A percentile compares a stretch with the other conserved stretches of the same genome.
Conservation (phyloP, 176 grass and related monocot species). For the Oryza glumipatula region DNA sequence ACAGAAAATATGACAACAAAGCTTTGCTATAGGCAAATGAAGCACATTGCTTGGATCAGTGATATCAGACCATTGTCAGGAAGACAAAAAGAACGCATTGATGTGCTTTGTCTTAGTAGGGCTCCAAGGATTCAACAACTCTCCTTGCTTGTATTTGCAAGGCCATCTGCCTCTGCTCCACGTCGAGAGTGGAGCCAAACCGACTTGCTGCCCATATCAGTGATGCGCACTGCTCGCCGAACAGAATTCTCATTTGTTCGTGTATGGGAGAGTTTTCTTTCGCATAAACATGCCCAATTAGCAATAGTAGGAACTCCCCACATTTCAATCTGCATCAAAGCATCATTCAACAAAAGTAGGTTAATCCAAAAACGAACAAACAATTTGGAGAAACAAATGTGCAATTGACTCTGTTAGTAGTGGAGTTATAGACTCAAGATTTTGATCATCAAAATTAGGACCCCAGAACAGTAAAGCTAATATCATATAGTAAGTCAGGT, state of each 20-base stretch:
- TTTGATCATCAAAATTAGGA: neutral
- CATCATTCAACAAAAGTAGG: constrained; percentile 1
- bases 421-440: neutral
- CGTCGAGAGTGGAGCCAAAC: constrained; percentile 86
- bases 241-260: constrained; percentile 68
- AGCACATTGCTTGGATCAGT: constrained; percentile 1
- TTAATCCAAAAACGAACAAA: neutral
- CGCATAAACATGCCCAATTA: constrained; percentile 80
- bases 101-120: constrained; percentile 43
- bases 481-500: neutral
- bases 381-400: neutral
- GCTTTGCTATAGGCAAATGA: constrained; percentile 10
- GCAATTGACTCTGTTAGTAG: neutral
- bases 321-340: constrained; percentile 84
- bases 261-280: constrained; percentile 88
- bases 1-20: constrained; percentile 21
- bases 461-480: constrained; percentile 4
- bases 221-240: constrained; percentile 82
- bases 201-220: constrained; percentile 90
- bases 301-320: constrained; percentile 81
- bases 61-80: neutral
- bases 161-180: constrained; percentile 83
- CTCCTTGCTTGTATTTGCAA: constrained; percentile 91
- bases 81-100: constrained; percentile 5
- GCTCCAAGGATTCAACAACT: constrained; percentile 84